These are phyloP conservation scores for Aphanomyces euteiches DNA, from an alignment of 352 stramenopile species.

Conservation along the genomic window DNA sequence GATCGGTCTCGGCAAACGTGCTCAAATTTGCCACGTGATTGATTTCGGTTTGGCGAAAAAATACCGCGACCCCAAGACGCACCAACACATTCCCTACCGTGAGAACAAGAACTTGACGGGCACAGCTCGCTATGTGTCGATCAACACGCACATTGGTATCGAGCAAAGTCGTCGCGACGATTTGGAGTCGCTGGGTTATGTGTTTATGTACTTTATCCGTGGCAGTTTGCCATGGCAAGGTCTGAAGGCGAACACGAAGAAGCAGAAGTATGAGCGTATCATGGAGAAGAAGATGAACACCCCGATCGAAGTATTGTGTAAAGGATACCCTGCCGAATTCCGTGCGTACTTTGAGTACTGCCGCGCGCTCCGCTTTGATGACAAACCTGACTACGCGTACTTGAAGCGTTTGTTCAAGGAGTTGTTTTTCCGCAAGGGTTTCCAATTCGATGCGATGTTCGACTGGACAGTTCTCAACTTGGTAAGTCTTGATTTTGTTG, in stretches of 20 bases:
- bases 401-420: conserved; percentile 98
- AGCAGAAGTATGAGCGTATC: conserved; percentile 97
- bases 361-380: conserved; percentile 78
- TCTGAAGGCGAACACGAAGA: conserved; percentile 94
- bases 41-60: conserved; percentile 90
- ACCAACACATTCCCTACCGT: conserved; percentile 88
- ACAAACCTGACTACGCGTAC: conserved; percentile 87
- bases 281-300: conserved; percentile 99
- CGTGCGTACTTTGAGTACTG: conserved; percentile 96
- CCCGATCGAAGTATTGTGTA: conserved; percentile 89
- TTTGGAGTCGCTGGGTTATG: conserved; percentile 92
- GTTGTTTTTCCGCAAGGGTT: conserved; percentile 98
- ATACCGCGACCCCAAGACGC: conserved; percentile 84
- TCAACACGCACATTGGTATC: conserved; percentile 98
- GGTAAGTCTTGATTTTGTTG: conserved; percentile 33
- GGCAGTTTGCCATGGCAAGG: conserved; percentile 97
- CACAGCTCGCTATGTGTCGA: conserved; percentile 96
- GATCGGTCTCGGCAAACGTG: conserved; percentile 80
- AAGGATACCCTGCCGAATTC: conserved; percentile 95
- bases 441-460: conserved; percentile 99
- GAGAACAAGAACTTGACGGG: conserved; percentile 92
- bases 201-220: conserved; percentile 93
- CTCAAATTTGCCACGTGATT: conserved; percentile 83
- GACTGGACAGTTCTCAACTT: conserved; percentile 97
- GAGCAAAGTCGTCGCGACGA: conserved; percentile 97